A percentile compares a stretch with the other conserved stretches of the same genome.
phyloP scores from a whole-genome alignment of 768 basidiomycete species.

The Psilocybe sp. region DNA sequence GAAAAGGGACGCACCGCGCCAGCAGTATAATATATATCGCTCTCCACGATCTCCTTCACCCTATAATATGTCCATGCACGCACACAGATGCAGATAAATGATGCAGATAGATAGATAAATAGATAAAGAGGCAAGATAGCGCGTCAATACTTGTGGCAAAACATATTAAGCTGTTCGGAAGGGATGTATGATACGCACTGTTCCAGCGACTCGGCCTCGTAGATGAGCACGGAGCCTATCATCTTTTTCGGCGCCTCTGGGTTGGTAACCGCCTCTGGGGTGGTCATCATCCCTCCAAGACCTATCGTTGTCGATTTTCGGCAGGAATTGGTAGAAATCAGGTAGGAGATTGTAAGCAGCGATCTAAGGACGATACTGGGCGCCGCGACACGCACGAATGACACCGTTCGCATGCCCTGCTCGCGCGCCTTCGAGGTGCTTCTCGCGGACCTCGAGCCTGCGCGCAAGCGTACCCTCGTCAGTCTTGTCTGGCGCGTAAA shows the following conservation, averaged over 20 bases:
- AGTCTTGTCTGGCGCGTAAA: constrained; percentile 67
- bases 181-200: constrained; percentile 28
- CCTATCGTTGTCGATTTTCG: constrained; percentile 29
- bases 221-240: constrained; percentile 57
- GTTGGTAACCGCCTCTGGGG: constrained; percentile 52
- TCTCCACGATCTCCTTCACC: constrained; percentile 36
- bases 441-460: constrained; percentile 52
- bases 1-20: constrained; percentile 28
- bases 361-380: neutral
- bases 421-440: constrained; percentile 49
- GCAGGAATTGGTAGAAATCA: too few species aligned
- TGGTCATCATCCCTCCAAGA: constrained; percentile 55
- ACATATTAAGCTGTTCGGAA: neutral
- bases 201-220: constrained; percentile 51
- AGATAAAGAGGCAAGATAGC: neutral
- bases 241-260: constrained; percentile 50
- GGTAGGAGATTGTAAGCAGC: neutral
- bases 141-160: constrained; percentile 13
- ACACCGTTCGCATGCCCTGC: constrained; percentile 38
- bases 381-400: constrained; percentile 40
- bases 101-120: neutral
- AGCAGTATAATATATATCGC: constrained; percentile 39
- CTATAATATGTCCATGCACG: constrained; percentile 13
- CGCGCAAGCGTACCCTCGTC: constrained; percentile 54
- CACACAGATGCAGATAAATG: too few species aligned